Evolutionary conservation across 345 rosid genomes (phyloP).

Genomic region (Euphorbia tirucalli): DNA sequence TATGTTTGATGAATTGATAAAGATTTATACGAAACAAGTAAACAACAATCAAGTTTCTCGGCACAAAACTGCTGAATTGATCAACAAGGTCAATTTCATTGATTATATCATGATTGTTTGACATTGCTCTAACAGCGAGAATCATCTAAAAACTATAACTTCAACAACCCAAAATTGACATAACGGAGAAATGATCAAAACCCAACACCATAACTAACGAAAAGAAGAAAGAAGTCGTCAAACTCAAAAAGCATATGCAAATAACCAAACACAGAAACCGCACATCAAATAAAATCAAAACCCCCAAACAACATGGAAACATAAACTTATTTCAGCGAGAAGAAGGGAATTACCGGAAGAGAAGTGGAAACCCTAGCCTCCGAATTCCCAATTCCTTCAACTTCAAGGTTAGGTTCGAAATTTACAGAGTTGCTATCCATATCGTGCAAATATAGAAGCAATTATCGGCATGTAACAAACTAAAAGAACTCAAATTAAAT

Average conservation of each 20-base stretch:
- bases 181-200: neutral
- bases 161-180: neutral
- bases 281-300: neutral
- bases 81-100: neutral
- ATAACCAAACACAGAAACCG: neutral
- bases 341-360: slow-evolving; percentile 17
- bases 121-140: neutral
- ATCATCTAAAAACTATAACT: neutral
- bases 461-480: neutral
- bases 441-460: neutral
- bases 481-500: neutral
- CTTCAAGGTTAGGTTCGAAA: neutral
- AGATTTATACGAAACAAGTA: neutral
- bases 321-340: neutral
- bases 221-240: neutral
- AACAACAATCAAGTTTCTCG: neutral
- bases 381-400: slow-evolving; percentile 18
- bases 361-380: slow-evolving; percentile 29
- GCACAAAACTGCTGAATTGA: neutral
- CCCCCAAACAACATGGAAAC: neutral
- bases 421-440: slow-evolving; percentile 33
- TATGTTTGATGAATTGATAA: too few relatives aligned
- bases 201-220: neutral
- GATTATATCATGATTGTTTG: neutral
- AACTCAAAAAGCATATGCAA: neutral